Conservation (phyloP, 1,284 basidiomycete genomes). For the Apiotrichum siamense region DNA sequence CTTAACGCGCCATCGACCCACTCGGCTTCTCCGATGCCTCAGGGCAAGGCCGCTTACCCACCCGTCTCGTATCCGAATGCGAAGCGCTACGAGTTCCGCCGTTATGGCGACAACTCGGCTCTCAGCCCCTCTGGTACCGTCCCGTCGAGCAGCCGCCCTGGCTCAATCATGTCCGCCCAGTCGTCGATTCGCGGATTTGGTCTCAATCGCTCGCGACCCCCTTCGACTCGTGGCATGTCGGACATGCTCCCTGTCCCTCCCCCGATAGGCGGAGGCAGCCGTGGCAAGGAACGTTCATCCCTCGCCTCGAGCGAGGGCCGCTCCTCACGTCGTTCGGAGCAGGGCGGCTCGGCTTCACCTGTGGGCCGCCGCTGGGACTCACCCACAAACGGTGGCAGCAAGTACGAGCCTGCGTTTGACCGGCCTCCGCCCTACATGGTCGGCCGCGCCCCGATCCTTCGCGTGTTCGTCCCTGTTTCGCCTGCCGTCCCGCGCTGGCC, state of each 20-base stretch:
- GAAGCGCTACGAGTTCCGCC: slow-evolving; percentile 45
- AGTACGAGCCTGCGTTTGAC: slow-evolving; percentile 43
- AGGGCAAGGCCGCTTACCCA: slow-evolving; percentile 35
- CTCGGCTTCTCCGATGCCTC: slow-evolving; percentile 22
- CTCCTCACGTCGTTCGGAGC: slow-evolving; percentile 23
- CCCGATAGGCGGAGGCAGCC: slow-evolving; percentile 19
- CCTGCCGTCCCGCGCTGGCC: slow-evolving; percentile 41
- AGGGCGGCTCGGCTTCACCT: slow-evolving; percentile 20
- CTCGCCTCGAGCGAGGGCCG: slow-evolving; percentile 29
- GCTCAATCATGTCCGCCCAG: slow-evolving; percentile 41
- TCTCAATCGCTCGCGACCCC: slow-evolving; percentile 2
- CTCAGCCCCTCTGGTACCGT: slow-evolving; percentile 6
- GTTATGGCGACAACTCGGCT: slow-evolving; percentile 26
- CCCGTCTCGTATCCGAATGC: slow-evolving; percentile 44
- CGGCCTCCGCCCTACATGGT: slow-evolving; percentile 39
- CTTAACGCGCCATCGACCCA: slow-evolving; percentile 7
- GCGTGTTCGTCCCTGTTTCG: slow-evolving; percentile 45
- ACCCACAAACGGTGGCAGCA: slow-evolving; percentile 8
- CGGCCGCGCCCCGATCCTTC: slow-evolving; percentile 42
- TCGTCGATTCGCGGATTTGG: slow-evolving; percentile 15
- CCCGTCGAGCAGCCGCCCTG: slow-evolving; percentile 28
- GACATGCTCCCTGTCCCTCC: slow-evolving; percentile 22
- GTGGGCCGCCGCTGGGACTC: slow-evolving; percentile 17
- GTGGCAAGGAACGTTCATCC: slow-evolving; percentile 20
- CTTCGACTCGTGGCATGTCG: background rate